Percentiles rank a stretch among this genome's conserved stretches.
These are phyloP conservation scores for Euphorbia neoarborescens DNA, from an alignment of 441 rosid genomes.

Conservation along the genomic window DNA sequence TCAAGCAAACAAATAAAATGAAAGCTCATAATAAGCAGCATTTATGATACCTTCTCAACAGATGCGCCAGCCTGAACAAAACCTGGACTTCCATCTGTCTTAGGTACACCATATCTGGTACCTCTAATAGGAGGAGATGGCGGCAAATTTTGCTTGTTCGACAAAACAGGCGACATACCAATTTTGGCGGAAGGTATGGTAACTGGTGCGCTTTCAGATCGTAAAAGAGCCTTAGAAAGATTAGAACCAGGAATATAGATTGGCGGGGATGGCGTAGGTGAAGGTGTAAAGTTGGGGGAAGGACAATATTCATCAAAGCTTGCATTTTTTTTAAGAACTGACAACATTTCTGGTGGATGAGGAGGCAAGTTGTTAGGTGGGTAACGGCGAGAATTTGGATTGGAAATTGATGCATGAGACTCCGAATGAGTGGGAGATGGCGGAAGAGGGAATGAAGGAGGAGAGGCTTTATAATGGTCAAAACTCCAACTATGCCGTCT, in stretches of 20 bases:
- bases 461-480: slow-evolving; percentile 57
- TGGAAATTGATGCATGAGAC: slow-evolving; percentile 43
- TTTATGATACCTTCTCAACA: slow-evolving; percentile 56
- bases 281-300: slow-evolving; percentile 59
- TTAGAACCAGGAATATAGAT: slow-evolving; percentile 40
- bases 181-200: slow-evolving; percentile 43
- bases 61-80: slow-evolving; percentile 34
- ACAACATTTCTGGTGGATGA: slow-evolving; percentile 50
- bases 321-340: slow-evolving; percentile 35
- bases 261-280: slow-evolving; percentile 69
- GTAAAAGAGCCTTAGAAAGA: slow-evolving; percentile 35
- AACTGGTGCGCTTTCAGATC: slow-evolving; percentile 78
- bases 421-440: slow-evolving; percentile 82
- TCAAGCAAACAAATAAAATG: slow-evolving; percentile 9
- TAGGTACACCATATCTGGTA: slow-evolving; percentile 32
- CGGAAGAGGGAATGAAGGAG: slow-evolving; percentile 57
- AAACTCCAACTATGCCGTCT: slow-evolving; percentile 86
- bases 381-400: slow-evolving; percentile 38
- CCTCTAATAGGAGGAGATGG: slow-evolving; percentile 50
- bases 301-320: slow-evolving; percentile 54
- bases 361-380: slow-evolving; percentile 43
- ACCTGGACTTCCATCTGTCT: slow-evolving; percentile 33
- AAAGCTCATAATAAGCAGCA: slow-evolving; percentile 11
- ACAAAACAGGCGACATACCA: slow-evolving; percentile 30
- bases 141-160: slow-evolving; percentile 41